Evolutionary conservation across 208 protist species (phyloP), one percentile per base, ranked within the genome.

Genomic region (Leishmania gerbilli): DNA sequence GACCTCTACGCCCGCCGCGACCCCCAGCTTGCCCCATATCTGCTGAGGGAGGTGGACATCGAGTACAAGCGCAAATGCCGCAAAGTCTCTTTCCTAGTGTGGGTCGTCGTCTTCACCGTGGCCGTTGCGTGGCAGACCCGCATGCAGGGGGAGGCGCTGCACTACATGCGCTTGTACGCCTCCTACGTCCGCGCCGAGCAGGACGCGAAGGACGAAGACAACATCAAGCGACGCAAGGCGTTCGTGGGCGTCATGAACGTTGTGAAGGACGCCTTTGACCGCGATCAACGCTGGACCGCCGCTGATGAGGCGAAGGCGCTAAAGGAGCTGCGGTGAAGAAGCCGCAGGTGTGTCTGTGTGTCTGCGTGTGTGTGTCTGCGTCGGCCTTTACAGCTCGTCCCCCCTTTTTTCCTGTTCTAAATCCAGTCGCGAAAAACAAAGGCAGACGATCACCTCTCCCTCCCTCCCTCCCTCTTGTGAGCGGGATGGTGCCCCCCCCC

Each of bases 1-100:
- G 95, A 98, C 81, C 84, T 98, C 42, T 98, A 98, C 75, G 95
- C 95, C 42, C 90, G 95, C 64, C 88, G 95, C 31, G 95, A 98
- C 81, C 88, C 90, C 15, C 95, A 98, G 80, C 86, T 98, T 24
- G 95, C 93, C 11, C 95, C 95, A 27, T 98, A 96, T 69, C 85
- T 98, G 42, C 86, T 98, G n/a, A 91, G 93, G 27, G 93, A 98
- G 75, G 91, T 98, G 8, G 95, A 98, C 71, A 96, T 96, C 83
- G 95, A 98, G 80, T 97, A 91, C 84, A 97, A 98, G 83, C 88
- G 95, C 47, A 93, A 92, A 76, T 98, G 95, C 74, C 81, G 92
- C 47, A 98, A 98, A 76, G 93, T 96, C 6, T 83, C 88, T 8
- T 98, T 96, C 80, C 74, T 95, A n/a, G 21, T 93, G 40, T 98